Conservation (phyloP, 164 flowering plant genomes). For the Piper longum region DNA sequence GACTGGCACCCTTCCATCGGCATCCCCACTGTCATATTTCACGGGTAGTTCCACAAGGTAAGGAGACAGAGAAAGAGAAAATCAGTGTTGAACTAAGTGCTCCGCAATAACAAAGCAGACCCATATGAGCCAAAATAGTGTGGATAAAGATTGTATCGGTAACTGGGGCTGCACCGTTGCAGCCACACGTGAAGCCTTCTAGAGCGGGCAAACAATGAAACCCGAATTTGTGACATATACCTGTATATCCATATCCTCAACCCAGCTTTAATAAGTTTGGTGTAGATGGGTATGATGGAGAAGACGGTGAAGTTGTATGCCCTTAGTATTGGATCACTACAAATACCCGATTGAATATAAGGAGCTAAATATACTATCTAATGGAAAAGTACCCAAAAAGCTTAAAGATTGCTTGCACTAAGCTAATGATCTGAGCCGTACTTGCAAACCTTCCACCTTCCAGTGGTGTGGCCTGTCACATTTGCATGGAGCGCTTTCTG, state of each 20-base stretch:
- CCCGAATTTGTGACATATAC: slow-evolving; percentile 9
- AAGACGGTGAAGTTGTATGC: slow-evolving; percentile 25
- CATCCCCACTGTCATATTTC: slow-evolving; percentile 37
- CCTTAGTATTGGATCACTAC: slow-evolving; percentile 29
- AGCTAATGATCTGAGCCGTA: slow-evolving; percentile 5
- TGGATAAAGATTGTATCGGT: not conserved
- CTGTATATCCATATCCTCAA: slow-evolving; percentile 60
- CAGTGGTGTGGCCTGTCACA: slow-evolving; percentile 7
- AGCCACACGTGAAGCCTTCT: not conserved
- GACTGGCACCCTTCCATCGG: slow-evolving; percentile 61
- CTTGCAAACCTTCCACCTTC: slow-evolving; percentile 42
- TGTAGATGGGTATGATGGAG: slow-evolving; percentile 43
- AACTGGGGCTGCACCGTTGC: not conserved
- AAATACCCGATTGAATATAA: not conserved
- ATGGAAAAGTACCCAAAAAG: not conserved
- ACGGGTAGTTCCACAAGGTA: not conserved
- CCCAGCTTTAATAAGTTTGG: slow-evolving; percentile 45
- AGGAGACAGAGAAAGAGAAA: not conserved
- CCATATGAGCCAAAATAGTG: too few relatives aligned
- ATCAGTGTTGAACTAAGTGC: not conserved
- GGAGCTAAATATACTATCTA: too few relatives aligned
- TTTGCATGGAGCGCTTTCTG: slow-evolving; percentile 37
- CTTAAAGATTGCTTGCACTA: not conserved
- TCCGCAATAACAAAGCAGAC: not conserved
- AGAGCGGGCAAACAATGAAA: not conserved